phyloP scores from a whole-genome alignment of 2,329 filamentous ascomycete species.

The Dothistroma septosporum region DNA sequence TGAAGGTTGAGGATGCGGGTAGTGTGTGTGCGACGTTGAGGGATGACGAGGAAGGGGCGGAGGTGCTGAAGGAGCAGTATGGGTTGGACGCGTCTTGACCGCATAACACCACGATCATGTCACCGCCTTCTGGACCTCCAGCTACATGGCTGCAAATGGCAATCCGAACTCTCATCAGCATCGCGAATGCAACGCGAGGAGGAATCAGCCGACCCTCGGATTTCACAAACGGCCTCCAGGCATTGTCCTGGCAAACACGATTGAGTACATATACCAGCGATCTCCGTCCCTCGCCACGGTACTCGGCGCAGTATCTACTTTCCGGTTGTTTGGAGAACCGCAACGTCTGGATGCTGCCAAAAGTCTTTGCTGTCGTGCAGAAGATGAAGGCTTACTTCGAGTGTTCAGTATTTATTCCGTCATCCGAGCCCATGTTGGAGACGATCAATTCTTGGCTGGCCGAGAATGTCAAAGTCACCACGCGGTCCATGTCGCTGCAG shows the following conservation, averaged over 20 bases:
- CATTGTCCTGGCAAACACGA: not conserved
- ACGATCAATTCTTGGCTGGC: not conserved
- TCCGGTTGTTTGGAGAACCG: not conserved
- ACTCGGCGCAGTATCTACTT: not conserved
- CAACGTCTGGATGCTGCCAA: not conserved
- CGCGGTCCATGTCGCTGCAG: not conserved
- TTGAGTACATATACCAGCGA: not conserved
- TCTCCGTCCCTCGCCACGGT: not conserved
- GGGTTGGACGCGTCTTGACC: not conserved
- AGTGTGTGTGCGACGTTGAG: too few species aligned
- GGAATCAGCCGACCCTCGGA: not conserved
- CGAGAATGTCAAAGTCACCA: not conserved
- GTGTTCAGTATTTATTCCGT: not conserved
- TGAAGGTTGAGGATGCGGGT: too few species aligned
- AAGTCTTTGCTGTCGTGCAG: not conserved
- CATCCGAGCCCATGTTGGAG: not conserved
- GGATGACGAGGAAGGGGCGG: too few species aligned
- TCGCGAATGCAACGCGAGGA: not conserved
- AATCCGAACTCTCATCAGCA: not conserved
- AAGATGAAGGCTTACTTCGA: not conserved
- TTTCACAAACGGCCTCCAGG: not conserved
- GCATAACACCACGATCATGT: not conserved
- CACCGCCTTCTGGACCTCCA: not conserved
- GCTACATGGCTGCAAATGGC: not conserved
- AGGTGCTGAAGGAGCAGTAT: too few species aligned